phyloP scores from a whole-genome alignment of 1,139 yeast genomes.

The Debaryomyces udenii region DNA sequence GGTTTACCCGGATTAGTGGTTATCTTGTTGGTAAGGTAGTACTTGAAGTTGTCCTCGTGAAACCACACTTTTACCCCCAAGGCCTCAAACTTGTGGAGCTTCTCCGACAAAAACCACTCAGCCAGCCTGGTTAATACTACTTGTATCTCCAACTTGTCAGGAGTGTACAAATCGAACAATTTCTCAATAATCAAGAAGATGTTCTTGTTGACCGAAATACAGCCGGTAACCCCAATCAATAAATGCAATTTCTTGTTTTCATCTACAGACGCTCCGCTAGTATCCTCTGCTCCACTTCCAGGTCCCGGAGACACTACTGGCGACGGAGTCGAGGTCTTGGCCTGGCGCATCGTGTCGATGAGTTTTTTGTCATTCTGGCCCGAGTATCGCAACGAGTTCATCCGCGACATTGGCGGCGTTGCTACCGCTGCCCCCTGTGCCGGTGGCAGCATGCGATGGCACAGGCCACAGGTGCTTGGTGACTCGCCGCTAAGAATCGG shows the following conservation, averaged over 20 bases:
- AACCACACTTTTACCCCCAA: slow-evolving; percentile 35
- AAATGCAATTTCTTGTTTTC: slow-evolving; percentile 25
- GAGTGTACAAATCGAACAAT: slow-evolving; percentile 29
- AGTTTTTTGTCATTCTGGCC: slow-evolving; percentile 18
- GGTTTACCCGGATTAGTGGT: slow-evolving; percentile 11
- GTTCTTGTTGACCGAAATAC: slow-evolving; percentile 27
- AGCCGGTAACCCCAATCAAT: slow-evolving; percentile 34
- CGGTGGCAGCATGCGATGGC: not conserved
- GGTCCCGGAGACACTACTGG: slow-evolving; percentile 6
- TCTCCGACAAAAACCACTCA: slow-evolving; percentile 30
- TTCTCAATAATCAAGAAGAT: slow-evolving; percentile 31
- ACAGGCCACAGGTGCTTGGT: slow-evolving; percentile 9
- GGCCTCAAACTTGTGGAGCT: slow-evolving; percentile 26
- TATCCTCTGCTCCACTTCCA: not conserved
- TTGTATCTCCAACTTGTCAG: slow-evolving; percentile 29
- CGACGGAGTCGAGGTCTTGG: slow-evolving; percentile 10
- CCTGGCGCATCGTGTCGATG: slow-evolving; percentile 18
- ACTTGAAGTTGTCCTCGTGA: slow-evolving; percentile 27
- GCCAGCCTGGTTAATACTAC: slow-evolving; percentile 32
- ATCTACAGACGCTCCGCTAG: not conserved
- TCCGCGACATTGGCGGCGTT: slow-evolving; percentile 16
- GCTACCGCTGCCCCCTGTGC: not conserved
- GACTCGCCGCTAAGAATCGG: slow-evolving; percentile 12
- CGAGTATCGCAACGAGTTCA: slow-evolving; percentile 20
- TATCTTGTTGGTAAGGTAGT: slow-evolving; percentile 19